Percentiles rank a stretch among this genome's conserved stretches.
Evolutionary conservation across 805 yeast species (phyloP).

Genomic region (Starmerella apis): DNA sequence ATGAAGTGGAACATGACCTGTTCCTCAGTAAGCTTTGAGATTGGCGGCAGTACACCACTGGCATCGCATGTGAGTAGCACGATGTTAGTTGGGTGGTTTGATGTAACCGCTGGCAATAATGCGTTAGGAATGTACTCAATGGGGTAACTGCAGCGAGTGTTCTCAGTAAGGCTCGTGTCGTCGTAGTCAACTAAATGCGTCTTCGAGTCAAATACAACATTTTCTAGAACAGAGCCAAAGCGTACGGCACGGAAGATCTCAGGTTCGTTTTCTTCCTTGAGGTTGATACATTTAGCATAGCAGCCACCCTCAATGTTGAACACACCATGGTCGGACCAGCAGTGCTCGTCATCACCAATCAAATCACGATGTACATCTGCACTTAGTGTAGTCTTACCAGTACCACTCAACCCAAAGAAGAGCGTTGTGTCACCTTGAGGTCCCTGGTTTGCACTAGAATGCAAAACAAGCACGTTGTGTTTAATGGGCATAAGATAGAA

Average conservation of each 20-base stretch:
- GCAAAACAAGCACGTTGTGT: conserved; percentile 83
- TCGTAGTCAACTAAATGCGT: conserved; percentile 78
- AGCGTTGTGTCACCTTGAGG: conserved; percentile 75
- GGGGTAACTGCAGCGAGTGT: conserved; percentile 98
- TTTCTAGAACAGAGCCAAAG: conserved; percentile 91
- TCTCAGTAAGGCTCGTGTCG: conserved; percentile 77
- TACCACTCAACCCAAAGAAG: conserved; percentile 94
- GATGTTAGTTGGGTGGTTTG: conserved; percentile 84
- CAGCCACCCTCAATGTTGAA: conserved; percentile 99
- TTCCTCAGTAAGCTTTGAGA: conserved; percentile 81
- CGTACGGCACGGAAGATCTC: conserved; percentile 91
- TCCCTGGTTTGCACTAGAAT: conserved; percentile 93
- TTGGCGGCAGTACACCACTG: conserved; percentile 95
- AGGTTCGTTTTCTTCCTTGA: conserved; percentile 87
- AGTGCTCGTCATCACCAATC: conserved; percentile 98
- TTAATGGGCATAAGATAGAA: conserved; percentile 95
- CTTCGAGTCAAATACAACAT: conserved; percentile 70
- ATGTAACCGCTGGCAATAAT: conserved; percentile 85
- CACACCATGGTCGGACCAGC: conserved; percentile 98
- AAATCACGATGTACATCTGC: conserved; percentile 90
- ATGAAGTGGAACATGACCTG: conserved; percentile 99
- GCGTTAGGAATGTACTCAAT: conserved; percentile 95
- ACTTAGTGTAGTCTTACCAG: conserved; percentile 94
- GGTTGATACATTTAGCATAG: conserved; percentile 92
- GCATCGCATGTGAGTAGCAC: conserved; percentile 94